A percentile compares a stretch with the other conserved stretches of the same genome.
phyloP scores from a whole-genome alignment of 2,329 filamentous ascomycete species.

The Leptosphaerulina australis region DNA sequence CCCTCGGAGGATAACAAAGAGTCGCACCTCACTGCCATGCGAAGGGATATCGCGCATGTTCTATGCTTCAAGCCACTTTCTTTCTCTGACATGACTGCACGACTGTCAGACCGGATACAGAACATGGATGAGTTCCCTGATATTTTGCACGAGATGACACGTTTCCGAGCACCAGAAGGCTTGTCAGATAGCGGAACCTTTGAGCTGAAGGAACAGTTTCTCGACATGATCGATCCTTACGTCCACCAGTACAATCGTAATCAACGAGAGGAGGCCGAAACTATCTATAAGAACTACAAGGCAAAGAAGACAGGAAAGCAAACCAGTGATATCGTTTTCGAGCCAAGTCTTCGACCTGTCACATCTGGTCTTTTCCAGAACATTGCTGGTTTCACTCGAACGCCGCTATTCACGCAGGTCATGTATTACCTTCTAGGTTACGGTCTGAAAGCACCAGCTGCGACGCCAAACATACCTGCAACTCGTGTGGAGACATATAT shows the following conservation, averaged over 20 bases:
- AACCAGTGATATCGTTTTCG: slow-evolving; percentile 84
- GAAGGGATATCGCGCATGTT: slow-evolving; percentile 89
- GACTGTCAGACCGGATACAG: slow-evolving; percentile 85
- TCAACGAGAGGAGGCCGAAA: slow-evolving; percentile 92
- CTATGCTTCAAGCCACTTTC: slow-evolving; percentile 96
- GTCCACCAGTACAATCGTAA: slow-evolving; percentile 97
- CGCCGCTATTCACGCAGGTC: slow-evolving; percentile 85
- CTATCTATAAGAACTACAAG: slow-evolving; percentile 83
- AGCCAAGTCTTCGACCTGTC: slow-evolving; percentile 81
- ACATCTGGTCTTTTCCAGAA: slow-evolving; percentile 76
- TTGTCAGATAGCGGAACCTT: slow-evolving; percentile 93
- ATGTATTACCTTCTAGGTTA: slow-evolving; percentile 89
- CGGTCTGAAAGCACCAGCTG: slow-evolving; percentile 69
- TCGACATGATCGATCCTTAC: slow-evolving; percentile 92
- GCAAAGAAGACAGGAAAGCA: slow-evolving; percentile 85
- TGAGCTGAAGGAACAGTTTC: slow-evolving; percentile 82
- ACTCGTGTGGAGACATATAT: slow-evolving; percentile 90
- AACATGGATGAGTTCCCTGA: slow-evolving; percentile 88
- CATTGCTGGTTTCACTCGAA: slow-evolving; percentile 79
- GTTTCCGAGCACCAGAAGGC: slow-evolving; percentile 87
- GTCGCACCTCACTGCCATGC: slow-evolving; percentile 72
- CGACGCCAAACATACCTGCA: slow-evolving; percentile 75
- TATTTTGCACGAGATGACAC: slow-evolving; percentile 85
- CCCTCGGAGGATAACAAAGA: slow-evolving; percentile 69
- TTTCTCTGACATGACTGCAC: slow-evolving; percentile 86